phyloP scores from a whole-genome alignment of 2,329 filamentous ascomycete species.

The Chrysoporthe cubensis region DNA sequence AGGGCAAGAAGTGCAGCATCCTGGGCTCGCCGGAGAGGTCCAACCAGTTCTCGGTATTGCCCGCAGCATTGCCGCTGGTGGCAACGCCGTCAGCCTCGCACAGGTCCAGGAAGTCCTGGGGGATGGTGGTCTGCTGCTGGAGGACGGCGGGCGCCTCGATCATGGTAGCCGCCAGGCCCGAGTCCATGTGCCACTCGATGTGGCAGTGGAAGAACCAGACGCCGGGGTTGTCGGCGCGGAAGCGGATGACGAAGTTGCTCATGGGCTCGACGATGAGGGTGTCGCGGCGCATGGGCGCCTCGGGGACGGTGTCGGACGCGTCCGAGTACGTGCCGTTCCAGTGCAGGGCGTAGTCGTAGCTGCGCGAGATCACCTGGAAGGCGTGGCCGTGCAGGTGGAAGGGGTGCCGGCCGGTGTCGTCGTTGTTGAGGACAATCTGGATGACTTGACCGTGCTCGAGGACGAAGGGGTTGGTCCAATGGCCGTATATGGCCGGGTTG shows the following conservation, averaged over 20 bases:
- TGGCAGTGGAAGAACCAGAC: conserved; percentile 58
- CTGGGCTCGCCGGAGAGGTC: conserved; percentile 46
- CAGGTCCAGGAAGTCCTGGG: conserved; percentile 44
- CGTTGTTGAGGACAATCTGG: conserved; percentile 76
- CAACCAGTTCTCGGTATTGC: conserved; percentile 65
- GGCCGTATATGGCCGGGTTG: conserved; percentile 67
- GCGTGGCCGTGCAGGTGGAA: conserved; percentile 80
- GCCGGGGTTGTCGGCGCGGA: conserved; percentile 69
- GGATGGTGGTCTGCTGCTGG: conserved; percentile 54
- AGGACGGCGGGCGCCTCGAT: conserved; percentile 47
- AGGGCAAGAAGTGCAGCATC: conserved; percentile 55
- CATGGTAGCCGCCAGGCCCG: conserved; percentile 49
- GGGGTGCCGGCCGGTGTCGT: conserved; percentile 71
- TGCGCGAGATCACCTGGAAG: conserved; percentile 70
- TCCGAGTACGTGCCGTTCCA: conserved; percentile 47
- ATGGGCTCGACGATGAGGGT: conserved; percentile 67
- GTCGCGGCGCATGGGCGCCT: conserved; percentile 68
- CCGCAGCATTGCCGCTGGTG: conserved; percentile 73
- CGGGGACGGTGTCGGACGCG: conserved; percentile 44
- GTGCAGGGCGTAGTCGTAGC: conserved; percentile 58
- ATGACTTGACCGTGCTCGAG: conserved; percentile 69
- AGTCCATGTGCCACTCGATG: conserved; percentile 59
- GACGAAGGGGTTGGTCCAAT: conserved; percentile 68
- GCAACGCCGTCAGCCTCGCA: conserved; percentile 54
- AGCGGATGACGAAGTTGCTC: conserved; percentile 71